These are phyloP conservation scores for Gossypium schwendimanii DNA, from an alignment of 441 rosid species.

Conservation along the genomic window DNA sequence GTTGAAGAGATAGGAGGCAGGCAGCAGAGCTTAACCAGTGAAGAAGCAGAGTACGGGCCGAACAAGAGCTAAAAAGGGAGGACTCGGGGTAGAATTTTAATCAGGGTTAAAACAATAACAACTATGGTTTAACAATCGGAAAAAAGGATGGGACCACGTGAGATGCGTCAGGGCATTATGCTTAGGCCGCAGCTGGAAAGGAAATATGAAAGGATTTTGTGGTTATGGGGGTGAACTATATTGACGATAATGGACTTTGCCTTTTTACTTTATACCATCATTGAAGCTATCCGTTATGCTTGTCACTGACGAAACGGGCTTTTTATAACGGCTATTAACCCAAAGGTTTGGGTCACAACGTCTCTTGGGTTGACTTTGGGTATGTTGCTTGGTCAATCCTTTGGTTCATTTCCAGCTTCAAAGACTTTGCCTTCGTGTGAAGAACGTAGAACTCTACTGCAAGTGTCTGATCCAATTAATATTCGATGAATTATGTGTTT, in stretches of 20 bases:
- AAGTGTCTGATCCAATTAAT: not conserved
- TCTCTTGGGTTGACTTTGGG: not conserved
- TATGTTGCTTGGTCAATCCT: no score
- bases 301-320: not conserved
- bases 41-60: not conserved
- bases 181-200: slow-evolving; percentile 29
- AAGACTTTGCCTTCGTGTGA: not conserved
- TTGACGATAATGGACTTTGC: slow-evolving; percentile 17
- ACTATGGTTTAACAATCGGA: slow-evolving; percentile 20
- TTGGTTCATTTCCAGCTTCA: no score
- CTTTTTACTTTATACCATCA: not conserved
- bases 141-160: slow-evolving; percentile 29
- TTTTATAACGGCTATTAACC: slow-evolving; percentile 12
- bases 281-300: not conserved
- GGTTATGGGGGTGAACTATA: not conserved
- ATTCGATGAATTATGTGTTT: not conserved
- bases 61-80: not conserved
- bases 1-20: not conserved
- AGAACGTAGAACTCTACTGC: not conserved
- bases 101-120: slow-evolving; percentile 21
- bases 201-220: slow-evolving; percentile 15
- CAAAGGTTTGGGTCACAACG: not conserved
- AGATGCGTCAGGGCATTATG: slow-evolving; percentile 1
- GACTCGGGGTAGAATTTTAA: not conserved
- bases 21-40: not conserved